Evolutionary conservation across 2,329 filamentous ascomycete species (phyloP).

Genomic region (Ceratocystis variospora): DNA sequence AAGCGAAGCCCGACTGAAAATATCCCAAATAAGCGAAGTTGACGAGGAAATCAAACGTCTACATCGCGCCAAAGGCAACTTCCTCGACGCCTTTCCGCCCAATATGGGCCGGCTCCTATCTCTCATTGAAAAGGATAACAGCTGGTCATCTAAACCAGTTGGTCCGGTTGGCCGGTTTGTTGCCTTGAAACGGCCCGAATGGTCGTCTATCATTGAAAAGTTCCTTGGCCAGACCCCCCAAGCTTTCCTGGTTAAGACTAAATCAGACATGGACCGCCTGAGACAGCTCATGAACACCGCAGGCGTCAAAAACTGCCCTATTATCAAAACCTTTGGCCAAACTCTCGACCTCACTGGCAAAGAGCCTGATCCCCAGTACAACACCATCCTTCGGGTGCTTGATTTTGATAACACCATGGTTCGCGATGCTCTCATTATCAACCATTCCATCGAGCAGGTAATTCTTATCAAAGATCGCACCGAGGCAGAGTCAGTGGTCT

Average conservation of each 20-base stretch:
- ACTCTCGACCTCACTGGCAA: slow-evolving; percentile 46
- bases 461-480: slow-evolving; percentile 57
- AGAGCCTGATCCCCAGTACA: slow-evolving; percentile 58
- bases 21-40: slow-evolving; percentile 22
- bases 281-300: slow-evolving; percentile 48
- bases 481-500: slow-evolving; percentile 57
- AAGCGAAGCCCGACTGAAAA: slow-evolving; percentile 15
- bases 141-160: slow-evolving; percentile 59
- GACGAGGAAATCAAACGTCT: slow-evolving; percentile 22
- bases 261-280: slow-evolving; percentile 59
- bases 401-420: slow-evolving; percentile 71
- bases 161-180: slow-evolving; percentile 74
- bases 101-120: slow-evolving; percentile 50
- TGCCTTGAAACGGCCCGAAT: slow-evolving; percentile 61
- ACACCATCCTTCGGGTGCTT: slow-evolving; percentile 68
- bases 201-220: slow-evolving; percentile 71
- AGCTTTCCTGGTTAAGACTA: slow-evolving; percentile 69
- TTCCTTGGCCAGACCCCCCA: slow-evolving; percentile 56
- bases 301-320: slow-evolving; percentile 36
- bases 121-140: slow-evolving; percentile 53
- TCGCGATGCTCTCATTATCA: slow-evolving; percentile 71
- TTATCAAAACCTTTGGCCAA: slow-evolving; percentile 49
- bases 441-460: slow-evolving; percentile 67
- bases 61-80: slow-evolving; percentile 36
- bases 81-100: slow-evolving; percentile 49